Conservation (phyloP, 345 rosid species). For the Psidium guajava region DNA sequence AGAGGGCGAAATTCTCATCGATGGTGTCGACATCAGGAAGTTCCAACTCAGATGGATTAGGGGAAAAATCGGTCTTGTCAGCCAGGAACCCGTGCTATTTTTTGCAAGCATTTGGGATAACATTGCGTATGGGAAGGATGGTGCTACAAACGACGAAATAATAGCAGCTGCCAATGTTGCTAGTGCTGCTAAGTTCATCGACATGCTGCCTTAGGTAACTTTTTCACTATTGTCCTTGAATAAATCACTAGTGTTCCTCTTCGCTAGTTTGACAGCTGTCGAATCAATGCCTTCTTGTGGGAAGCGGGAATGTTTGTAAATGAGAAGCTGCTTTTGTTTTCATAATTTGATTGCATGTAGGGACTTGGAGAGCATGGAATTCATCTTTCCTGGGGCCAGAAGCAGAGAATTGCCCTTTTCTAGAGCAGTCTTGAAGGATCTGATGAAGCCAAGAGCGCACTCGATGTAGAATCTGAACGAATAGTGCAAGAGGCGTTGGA, state of each 20-base stretch:
- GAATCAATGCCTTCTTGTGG: neutral
- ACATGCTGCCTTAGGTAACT: slow-evolving; percentile 50
- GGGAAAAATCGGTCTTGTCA: slow-evolving; percentile 57
- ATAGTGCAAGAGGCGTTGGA: slow-evolving; percentile 55
- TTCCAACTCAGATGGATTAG: slow-evolving; percentile 62
- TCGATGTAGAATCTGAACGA: slow-evolving; percentile 63
- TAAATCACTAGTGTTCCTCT: neutral
- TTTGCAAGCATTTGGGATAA: slow-evolving; percentile 45
- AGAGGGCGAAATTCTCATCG: slow-evolving; percentile 40
- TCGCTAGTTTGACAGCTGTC: neutral
- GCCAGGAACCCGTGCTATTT: slow-evolving; percentile 71
- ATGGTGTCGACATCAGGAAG: slow-evolving; percentile 44
- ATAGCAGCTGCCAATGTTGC: slow-evolving; percentile 48
- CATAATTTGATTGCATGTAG: slow-evolving; percentile 3
- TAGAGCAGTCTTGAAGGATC: slow-evolving; percentile 61
- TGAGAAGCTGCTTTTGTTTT: neutral
- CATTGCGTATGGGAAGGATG: slow-evolving; percentile 47
- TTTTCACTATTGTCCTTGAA: neutral
- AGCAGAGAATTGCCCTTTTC: slow-evolving; percentile 72
- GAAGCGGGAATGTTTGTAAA: neutral
- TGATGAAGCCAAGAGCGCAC: slow-evolving; percentile 71
- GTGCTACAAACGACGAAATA: slow-evolving; percentile 43
- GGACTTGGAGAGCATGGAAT: slow-evolving; percentile 78
- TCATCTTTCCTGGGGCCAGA: slow-evolving; percentile 75
- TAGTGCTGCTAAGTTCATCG: slow-evolving; percentile 49